Evolutionary conservation across 306 rosid genomes (phyloP), one percentile per base, ranked within the genome.

Genomic region (Cicer judaicum): DNA sequence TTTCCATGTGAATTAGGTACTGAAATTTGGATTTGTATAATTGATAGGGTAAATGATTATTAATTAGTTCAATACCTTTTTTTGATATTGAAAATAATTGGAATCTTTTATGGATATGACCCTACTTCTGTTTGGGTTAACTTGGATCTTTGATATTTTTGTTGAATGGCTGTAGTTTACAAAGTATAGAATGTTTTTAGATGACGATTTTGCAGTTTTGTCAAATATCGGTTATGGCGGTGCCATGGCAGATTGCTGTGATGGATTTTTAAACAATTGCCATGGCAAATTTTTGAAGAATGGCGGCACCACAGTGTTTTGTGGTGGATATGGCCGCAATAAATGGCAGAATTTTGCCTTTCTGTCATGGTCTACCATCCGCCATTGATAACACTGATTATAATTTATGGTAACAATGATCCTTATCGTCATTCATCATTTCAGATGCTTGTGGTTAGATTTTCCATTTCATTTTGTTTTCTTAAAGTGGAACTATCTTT

Each of bases 91-190:
- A 48, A 24, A 66, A 40, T 64, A 36, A 36, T 57, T 49, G 40
- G 49, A 11, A 43, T 9, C 53, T 62, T 63, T 63, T 18, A 29
- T 34, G 54, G 65, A 69, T 74, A 48, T 54, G 42, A 55, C 41
- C 18, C 42, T 42, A 7, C 64, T 55, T 12, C n/a, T 49, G 9
- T 24, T 3, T 8, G 71, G 19, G 24, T 54, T 75, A 13, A 46
- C 75, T 55, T 55, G 62, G 54, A 49, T 50, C 41, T 40, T 80
- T 29, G 34, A 56, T 64, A 40, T 47, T 79, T 63, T 14, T 55
- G 48, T 34, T 43, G 60, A 64, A 46, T 49, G 48, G 40, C 56
- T 24, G 53, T 74, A 41, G 56, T 74, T 68, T 47, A 49, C 46
- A 16, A 12, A 15, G 50, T 50, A 43, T 70, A 10, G 40, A 15